Evolutionary conservation across 2,329 filamentous ascomycete species (phyloP).

Genomic region (Botrytis fragariae): DNA sequence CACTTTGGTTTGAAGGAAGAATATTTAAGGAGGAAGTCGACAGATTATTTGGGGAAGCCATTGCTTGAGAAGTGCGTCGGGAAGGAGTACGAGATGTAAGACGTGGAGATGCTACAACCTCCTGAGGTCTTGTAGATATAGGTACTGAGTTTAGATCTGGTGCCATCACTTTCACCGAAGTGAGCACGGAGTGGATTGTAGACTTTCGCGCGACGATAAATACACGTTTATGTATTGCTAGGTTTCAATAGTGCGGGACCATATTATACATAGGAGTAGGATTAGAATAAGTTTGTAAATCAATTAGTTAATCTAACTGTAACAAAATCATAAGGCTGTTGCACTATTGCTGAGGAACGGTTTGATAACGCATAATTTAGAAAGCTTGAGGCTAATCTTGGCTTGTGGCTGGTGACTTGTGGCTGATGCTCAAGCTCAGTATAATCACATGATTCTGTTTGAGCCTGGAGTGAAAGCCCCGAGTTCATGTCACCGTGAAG

Average conservation of each 20-base stretch:
- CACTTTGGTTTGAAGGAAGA: slow-evolving; percentile 42
- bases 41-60: slow-evolving; percentile 49
- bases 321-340: neutral
- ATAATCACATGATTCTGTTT: neutral
- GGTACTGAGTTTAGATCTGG: slow-evolving; percentile 40
- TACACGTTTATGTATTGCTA: neutral
- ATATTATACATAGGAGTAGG: slow-evolving; percentile 1
- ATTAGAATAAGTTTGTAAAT: neutral
- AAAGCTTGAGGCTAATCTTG: neutral
- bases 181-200: neutral
- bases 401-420: neutral
- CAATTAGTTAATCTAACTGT: neutral
- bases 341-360: neutral
- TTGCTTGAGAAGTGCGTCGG: slow-evolving; percentile 35
- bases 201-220: neutral
- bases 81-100: slow-evolving; percentile 32
- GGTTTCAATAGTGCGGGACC: slow-evolving; percentile 10
- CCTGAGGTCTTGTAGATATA: slow-evolving; percentile 34
- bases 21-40: slow-evolving; percentile 69
- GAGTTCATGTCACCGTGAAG: neutral
- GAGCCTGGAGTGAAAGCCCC: neutral
- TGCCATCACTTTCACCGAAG: slow-evolving; percentile 32
- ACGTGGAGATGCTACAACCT: slow-evolving; percentile 31
- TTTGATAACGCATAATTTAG: slow-evolving; percentile 2
- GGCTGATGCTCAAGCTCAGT: neutral